phyloP scores from a whole-genome alignment of 2,329 filamentous ascomycete genomes.

The Alternaria sp. region DNA sequence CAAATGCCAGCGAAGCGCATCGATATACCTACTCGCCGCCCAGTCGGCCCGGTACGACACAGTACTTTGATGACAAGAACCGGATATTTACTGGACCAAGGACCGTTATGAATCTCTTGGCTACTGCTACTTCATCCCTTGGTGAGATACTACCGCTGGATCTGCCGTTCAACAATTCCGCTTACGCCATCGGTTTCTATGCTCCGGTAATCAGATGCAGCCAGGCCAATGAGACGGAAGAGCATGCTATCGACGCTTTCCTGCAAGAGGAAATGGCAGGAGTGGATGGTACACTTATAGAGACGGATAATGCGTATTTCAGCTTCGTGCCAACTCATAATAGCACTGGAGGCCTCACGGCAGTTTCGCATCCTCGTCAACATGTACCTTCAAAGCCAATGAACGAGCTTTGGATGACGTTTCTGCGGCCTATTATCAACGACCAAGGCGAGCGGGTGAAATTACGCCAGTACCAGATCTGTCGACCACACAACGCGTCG shows the following conservation, averaged over 20 bases:
- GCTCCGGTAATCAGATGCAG: not conserved
- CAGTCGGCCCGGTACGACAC: not conserved
- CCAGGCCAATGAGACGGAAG: not conserved
- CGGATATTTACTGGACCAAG: not conserved
- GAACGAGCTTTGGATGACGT: constrained; percentile 21
- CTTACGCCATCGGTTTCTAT: not conserved
- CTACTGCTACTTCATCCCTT: not conserved
- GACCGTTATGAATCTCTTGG: not conserved
- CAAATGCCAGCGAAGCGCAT: not conserved
- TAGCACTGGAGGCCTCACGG: not conserved
- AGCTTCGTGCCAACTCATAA: not conserved
- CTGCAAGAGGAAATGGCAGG: not conserved
- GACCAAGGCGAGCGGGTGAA: constrained; percentile 4
- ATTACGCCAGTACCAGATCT: constrained; percentile 20
- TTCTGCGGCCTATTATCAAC: constrained; percentile 3
- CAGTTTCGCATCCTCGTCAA: not conserved
- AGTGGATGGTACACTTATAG: not conserved
- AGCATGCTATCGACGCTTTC: not conserved
- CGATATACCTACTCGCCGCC: not conserved
- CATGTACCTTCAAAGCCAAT: not conserved
- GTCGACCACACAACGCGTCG: not conserved
- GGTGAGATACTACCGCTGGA: not conserved
- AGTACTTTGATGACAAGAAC: not conserved
- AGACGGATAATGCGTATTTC: not conserved
- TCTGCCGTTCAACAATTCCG: not conserved